phyloP scores from a whole-genome alignment of 345 rosid genomes.

The Hibiscus mutabilis region DNA sequence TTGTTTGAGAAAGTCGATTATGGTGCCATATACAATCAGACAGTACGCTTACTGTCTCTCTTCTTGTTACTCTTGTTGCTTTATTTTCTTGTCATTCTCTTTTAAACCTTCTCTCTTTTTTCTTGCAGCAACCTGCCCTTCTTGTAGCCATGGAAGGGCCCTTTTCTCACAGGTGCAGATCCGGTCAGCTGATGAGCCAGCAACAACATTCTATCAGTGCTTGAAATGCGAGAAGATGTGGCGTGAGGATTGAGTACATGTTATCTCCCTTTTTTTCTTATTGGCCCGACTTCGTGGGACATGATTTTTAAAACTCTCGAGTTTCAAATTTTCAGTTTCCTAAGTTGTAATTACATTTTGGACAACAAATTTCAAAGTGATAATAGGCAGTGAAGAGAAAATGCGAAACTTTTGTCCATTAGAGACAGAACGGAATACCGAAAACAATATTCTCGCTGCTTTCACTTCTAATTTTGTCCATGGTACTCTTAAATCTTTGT shows the following conservation, averaged over 20 bases:
- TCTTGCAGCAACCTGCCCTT: conserved; percentile 50
- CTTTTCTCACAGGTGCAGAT: conserved; percentile 48
- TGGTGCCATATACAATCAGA: neutral
- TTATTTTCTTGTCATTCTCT: neutral
- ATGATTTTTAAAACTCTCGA: neutral
- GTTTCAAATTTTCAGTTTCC: neutral
- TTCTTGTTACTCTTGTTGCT: neutral
- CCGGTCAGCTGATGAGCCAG: conserved; percentile 68
- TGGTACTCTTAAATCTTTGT: neutral
- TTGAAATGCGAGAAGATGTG: conserved; percentile 28
- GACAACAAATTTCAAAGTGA: neutral
- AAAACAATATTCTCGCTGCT: neutral
- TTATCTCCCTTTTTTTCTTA: neutral
- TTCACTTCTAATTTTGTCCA: neutral
- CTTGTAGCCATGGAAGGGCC: conserved; percentile 48
- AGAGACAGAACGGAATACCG: neutral
- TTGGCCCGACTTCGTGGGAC: neutral
- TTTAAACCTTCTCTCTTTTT: neutral
- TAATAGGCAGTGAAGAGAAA: neutral
- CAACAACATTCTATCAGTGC: conserved; percentile 57
- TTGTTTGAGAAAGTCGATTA: neutral
- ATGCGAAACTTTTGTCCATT: neutral
- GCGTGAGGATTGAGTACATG: conserved; percentile 13
- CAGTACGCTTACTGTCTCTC: neutral
- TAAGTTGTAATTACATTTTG: neutral